A percentile compares a stretch with the other conserved stretches of the same genome.
phyloP scores from a whole-genome alignment of 2,329 filamentous ascomycete genomes.

The Grosmannia serpens region DNA sequence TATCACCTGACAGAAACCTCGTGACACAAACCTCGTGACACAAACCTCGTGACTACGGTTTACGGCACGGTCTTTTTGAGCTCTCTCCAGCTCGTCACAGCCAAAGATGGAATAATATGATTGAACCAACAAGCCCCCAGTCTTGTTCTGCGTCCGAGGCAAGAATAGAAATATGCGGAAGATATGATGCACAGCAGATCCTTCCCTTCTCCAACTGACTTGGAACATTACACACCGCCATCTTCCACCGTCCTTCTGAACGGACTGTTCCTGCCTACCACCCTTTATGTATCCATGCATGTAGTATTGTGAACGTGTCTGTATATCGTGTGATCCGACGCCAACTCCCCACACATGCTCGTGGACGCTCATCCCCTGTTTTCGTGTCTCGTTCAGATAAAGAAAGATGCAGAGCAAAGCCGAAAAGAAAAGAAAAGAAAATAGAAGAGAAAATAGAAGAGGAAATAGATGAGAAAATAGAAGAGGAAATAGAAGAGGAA shows the following conservation, averaged over 20 bases:
- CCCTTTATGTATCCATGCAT: neutral
- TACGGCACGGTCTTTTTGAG: too few relatives aligned
- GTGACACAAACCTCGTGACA: too few relatives aligned
- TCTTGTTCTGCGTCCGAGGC: neutral
- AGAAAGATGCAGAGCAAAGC: neutral
- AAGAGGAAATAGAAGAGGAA: neutral
- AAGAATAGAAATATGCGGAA: neutral
- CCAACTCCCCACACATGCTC: neutral
- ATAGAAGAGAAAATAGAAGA: neutral
- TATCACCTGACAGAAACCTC: too few relatives aligned
- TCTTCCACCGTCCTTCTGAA: neutral
- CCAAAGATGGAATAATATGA: neutral
- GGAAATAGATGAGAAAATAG: neutral
- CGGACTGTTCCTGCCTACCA: neutral
- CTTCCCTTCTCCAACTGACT: neutral
- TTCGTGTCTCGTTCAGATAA: neutral
- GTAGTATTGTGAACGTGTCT: neutral
- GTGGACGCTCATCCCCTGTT: neutral
- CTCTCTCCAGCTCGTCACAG: too few relatives aligned
- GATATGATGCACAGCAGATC: conserved; percentile 30
- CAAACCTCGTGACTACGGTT: too few relatives aligned
- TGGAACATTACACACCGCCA: neutral
- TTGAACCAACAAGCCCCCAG: neutral
- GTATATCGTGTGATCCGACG: conserved; percentile 1
- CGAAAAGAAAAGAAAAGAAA: neutral